Percentiles rank a stretch among this genome's conserved stretches.
phyloP scores from a whole-genome alignment of 768 basidiomycete species.

The Heimioporus sp. region DNA sequence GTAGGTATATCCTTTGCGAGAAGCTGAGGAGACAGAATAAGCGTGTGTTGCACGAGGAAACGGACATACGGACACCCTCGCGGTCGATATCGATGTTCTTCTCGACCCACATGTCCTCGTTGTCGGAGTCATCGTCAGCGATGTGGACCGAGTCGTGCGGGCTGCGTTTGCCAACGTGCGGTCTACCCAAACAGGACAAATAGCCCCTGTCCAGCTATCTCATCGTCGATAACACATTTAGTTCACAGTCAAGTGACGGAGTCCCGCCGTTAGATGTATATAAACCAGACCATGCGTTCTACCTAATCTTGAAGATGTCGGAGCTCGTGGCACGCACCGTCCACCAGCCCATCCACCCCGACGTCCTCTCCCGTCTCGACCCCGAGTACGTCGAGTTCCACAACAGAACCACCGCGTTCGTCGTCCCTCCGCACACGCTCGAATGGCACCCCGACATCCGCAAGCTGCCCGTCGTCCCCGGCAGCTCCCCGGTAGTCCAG shows the following conservation, averaged over 20 bases:
- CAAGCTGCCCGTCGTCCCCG: conserved; percentile 48
- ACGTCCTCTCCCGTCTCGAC: conserved; percentile 53
- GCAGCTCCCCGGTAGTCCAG: conserved; percentile 51
- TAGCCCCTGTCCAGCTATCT: background rate
- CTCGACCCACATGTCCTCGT: conserved; percentile 83
- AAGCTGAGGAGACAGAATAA: conserved; percentile 38
- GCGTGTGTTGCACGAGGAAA: background rate
- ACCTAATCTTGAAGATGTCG: background rate
- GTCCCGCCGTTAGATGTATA: too few relatives aligned
- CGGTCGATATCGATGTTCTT: conserved; percentile 82
- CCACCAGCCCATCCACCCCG: conserved; percentile 61
- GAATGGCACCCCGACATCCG: conserved; percentile 61
- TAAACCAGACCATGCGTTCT: too few relatives aligned
- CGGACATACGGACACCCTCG: conserved; percentile 54
- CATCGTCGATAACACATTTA: too few relatives aligned
- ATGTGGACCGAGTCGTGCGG: conserved; percentile 36
- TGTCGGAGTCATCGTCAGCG: conserved; percentile 71
- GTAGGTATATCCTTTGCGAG: conserved; percentile 77
- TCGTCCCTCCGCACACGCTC: conserved; percentile 50
- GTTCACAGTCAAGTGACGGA: too few relatives aligned
- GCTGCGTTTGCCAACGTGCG: conserved; percentile 23
- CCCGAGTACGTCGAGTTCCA: conserved; percentile 68
- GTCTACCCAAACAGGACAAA: background rate
- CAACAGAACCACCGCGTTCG: conserved; percentile 42
- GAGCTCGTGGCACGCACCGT: background rate